Evolutionary conservation across 495 filamentous ascomycete genomes (phyloP), one percentile per base, ranked within the genome.

Genomic region (Aspergillus leporis): DNA sequence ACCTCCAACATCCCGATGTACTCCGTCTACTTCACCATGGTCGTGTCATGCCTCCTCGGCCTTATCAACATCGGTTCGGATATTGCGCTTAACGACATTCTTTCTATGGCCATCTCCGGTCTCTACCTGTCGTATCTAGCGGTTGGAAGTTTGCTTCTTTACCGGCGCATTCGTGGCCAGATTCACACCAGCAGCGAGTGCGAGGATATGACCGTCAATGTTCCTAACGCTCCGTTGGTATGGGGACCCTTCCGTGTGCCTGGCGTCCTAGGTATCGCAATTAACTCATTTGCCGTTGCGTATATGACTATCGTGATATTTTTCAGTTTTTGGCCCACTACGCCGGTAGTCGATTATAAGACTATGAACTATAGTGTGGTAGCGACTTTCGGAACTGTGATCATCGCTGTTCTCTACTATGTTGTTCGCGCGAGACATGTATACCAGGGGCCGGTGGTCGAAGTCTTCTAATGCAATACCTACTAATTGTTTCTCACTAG

Each of bases 21-120:
- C 52, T 69, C 79, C 5, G 64, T 83, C 21, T 18, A 70, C 10
- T 64, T 77, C 14, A 72, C 74, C 14, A 64, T 69, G 14, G 51
- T 46, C 1, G 55, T 81, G 5, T 56, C 67, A 22, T 70, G 56
- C 14, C 62, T 78, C 13, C 72, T 83, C n/a, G 71, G 68, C 3
- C 67, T 78, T 3, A 80, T 82, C 50, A 74, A 74, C 49, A 66
- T 82, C 45, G 77, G 77, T 18, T 81, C 78, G 0, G 45, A 71
- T 0, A 70, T 77, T 9, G 79, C 77, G 5, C 75, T 82, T 55
- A 80, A 81, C 58, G 72, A 71, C 34, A 61, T 81, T 8, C 65
- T 74, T 21, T 74, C 78, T 0, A 71, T 79, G 53, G 65, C 72
- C 0, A 71, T 81, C 21, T 69, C 72, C 19, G 69, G 68, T 7